Percentiles rank a stretch among this genome's conserved stretches.
phyloP scores from a whole-genome alignment of 169 alveolate species.

The Babesia caballi region DNA sequence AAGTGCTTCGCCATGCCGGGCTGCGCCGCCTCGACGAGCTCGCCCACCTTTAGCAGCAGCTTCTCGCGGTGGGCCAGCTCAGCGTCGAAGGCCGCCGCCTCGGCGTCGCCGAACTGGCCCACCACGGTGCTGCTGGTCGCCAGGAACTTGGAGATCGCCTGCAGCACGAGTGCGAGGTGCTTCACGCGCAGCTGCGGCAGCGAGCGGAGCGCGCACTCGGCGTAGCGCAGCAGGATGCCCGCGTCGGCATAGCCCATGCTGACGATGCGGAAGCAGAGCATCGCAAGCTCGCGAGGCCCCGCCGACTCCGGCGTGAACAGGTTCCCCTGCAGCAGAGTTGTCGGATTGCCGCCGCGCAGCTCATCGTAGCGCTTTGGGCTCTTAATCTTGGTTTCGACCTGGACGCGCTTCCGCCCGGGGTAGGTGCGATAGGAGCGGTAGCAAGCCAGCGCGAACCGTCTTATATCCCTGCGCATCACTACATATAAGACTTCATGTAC shows the following conservation, averaged over 20 bases:
- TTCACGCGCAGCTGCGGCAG: slow-evolving; percentile 23
- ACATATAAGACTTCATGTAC: neutral
- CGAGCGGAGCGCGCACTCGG: slow-evolving; percentile 19
- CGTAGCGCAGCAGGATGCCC: slow-evolving; percentile 33
- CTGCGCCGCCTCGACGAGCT: slow-evolving; percentile 9
- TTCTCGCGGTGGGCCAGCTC: slow-evolving; percentile 22
- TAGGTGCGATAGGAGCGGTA: slow-evolving; percentile 44
- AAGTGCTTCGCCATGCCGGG: slow-evolving; percentile 17
- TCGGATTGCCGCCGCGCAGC: slow-evolving; percentile 31
- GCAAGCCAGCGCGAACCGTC: neutral
- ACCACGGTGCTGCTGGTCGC: neutral
- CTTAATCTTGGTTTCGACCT: slow-evolving; percentile 36
- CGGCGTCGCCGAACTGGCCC: neutral
- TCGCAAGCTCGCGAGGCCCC: slow-evolving; percentile 50
- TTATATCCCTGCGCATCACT: neutral
- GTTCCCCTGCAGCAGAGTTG: slow-evolving; percentile 41
- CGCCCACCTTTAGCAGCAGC: slow-evolving; percentile 13
- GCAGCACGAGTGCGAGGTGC: slow-evolving; percentile 58
- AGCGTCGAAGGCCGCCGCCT: neutral
- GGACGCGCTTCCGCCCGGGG: slow-evolving; percentile 45
- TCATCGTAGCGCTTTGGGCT: slow-evolving; percentile 34
- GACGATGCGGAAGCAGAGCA: slow-evolving; percentile 58
- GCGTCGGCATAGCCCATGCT: slow-evolving; percentile 60
- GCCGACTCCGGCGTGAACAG: slow-evolving; percentile 66
- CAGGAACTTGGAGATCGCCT: slow-evolving; percentile 41